Evolutionary conservation across 2,329 filamentous ascomycete genomes (phyloP).

Genomic region (Penicillium hordei): DNA sequence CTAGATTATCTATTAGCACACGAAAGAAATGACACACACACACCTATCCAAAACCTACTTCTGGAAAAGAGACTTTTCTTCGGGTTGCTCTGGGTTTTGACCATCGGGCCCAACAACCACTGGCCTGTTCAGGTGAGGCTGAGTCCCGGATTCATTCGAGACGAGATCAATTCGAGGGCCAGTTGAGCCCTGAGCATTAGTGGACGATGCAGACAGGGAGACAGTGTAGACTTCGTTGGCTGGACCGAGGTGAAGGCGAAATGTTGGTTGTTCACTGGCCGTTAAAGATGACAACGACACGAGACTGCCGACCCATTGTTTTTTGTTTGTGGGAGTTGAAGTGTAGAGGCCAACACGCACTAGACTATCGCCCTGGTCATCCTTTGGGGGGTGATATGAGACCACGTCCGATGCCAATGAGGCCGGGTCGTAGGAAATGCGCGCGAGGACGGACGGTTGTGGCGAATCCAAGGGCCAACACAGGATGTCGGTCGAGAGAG

Average conservation of each 20-base stretch:
- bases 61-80: constrained; percentile 48
- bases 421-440: constrained; percentile 43
- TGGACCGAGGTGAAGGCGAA: constrained; percentile 43
- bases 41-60: constrained; percentile 33
- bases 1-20: constrained; percentile 24
- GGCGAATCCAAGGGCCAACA: constrained; percentile 39
- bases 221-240: constrained; percentile 42
- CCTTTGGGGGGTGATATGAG: constrained; percentile 41
- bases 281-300: constrained; percentile 38
- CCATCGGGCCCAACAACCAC: constrained; percentile 42
- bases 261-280: constrained; percentile 28
- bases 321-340: constrained; percentile 30
- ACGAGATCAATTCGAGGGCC: constrained; percentile 38
- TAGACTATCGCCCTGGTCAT: constrained; percentile 46
- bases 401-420: constrained; percentile 38
- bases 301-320: constrained; percentile 44
- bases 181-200: constrained; percentile 18
- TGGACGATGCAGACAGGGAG: constrained; percentile 33
- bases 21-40: neutral
- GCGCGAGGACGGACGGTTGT: constrained; percentile 40
- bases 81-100: constrained; percentile 37
- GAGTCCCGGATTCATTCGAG: constrained; percentile 30
- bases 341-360: constrained; percentile 55
- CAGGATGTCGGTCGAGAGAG: constrained; percentile 35
- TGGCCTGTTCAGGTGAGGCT: constrained; percentile 43